Base-by-base conservation (phyloP, 2,329 filamentous ascomycete genomes). In the Simplicillium sp. region DNA sequence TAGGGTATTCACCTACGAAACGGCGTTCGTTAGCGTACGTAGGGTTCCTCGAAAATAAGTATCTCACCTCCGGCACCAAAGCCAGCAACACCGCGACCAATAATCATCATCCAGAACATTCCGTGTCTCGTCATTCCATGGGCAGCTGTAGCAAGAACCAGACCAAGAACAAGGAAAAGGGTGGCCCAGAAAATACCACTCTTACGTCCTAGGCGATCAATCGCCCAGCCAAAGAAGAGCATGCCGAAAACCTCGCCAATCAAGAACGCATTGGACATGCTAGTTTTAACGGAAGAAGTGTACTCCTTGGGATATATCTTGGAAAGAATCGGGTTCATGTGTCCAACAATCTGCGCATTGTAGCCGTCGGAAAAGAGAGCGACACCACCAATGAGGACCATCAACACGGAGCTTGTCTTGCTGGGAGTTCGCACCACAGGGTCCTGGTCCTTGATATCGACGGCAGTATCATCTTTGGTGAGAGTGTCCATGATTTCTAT, bases 51-150 rank as follows among this genome's bases (percentile, higher is more conserved):
- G 20, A 17, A 12, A 39, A 3, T 17, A 17, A 32, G 2, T 14
- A 44, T 7, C 50, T 41, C 41, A 49, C 65, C 68, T 32, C 49
- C 51, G 3, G 65, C 59, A 35, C 69, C 68, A 14, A 72, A 66
- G 3, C 68, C 66, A 11, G 65, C 62, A 15, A 70, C 57, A 2
- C 68, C 68, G 20, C 70, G 60, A 1, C 66, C 62, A 16, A 71
- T 52, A 0, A 65, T 68, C 59, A 71, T 61, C 60, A 71, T 71
- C 67, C 67, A 71, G 37, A 70, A 66, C 62, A 71, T 69, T 39
- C 64, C 65, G 11, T 60, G 40, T 17, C 61, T 56, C 1, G 65
- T 68, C 3, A 54, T 46, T 6, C 67, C 67, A 42, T 65, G 54
- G 0, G 65, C 57, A 4, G 66, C 68, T 1, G 64, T 66, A 1